Evolutionary conservation across 164 flowering plant species (phyloP).

Genomic region (Magnolia sinica): DNA sequence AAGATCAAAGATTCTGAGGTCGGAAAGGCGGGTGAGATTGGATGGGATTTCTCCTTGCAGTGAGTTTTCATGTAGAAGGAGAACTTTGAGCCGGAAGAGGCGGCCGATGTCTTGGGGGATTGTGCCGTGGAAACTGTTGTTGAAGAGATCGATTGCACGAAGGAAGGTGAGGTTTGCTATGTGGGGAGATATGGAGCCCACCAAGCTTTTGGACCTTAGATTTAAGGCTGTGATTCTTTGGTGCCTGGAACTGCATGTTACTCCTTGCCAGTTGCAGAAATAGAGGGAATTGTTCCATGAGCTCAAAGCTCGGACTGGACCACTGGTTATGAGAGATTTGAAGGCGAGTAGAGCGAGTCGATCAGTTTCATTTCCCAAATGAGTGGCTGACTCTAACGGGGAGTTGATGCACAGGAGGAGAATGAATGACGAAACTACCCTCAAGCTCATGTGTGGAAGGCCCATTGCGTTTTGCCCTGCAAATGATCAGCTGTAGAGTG

Average conservation of each 20-base stretch:
- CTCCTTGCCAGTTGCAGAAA: slow-evolving; percentile 10
- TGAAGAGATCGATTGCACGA: neutral
- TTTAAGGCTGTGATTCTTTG: neutral
- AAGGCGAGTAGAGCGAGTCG: neutral
- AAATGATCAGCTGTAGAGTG: too few species aligned
- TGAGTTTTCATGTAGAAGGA: neutral
- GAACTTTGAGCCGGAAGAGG: neutral
- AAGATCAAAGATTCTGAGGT: neutral
- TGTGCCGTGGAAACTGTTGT: neutral
- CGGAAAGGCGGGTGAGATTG: neutral
- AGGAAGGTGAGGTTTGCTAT: slow-evolving; percentile 3
- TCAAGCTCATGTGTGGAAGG: neutral
- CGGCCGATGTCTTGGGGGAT: neutral
- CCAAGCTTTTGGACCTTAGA: neutral
- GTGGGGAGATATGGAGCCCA: neutral
- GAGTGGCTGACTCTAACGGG: neutral
- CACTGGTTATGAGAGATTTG: slow-evolving; percentile 4
- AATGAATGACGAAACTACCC: neutral
- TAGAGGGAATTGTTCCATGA: neutral
- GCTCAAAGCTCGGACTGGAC: neutral
- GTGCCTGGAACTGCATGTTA: neutral
- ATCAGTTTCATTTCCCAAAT: neutral
- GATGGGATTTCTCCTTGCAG: neutral
- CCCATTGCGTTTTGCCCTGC: neutral
- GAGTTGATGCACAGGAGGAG: neutral